Base-by-base conservation (phyloP, 2,329 filamentous ascomycete species). In the Xylariaceae sp. region DNA sequence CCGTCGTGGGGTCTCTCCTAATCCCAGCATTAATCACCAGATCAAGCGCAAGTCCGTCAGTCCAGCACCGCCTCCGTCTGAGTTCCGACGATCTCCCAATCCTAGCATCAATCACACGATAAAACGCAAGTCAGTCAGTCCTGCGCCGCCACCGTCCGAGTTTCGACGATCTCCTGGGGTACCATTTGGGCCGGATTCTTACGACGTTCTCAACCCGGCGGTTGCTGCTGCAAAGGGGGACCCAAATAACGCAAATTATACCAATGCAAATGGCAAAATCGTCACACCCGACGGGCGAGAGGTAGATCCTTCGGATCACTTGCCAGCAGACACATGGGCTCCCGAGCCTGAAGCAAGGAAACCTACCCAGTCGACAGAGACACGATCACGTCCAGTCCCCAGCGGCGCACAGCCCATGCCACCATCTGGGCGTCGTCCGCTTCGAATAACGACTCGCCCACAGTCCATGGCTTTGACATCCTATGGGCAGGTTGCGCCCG, bases 221-320 rank as follows among this genome's bases (percentile, higher is more conserved):
- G 64, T 80, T 13, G 73, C 76, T 34, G 71, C 73, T n/a, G 72
- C 71, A 23, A 71, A 70, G 37, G 73, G 75, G 13, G 55, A 61
- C 5, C 61, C 68, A 2, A 67, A 68, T 4, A 70, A 68, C 4
- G 67, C 70, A 1, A 76, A 79, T 52, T 78, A 77, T 54, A 76
- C 80, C 64, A 83, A 85, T 56, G 75, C 79, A 0, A 80, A 82
- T 55, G 86, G 84, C 7, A 90, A 90, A 68, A 90, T 92, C 62
- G 85, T 92, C 56, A 88, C 85, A 1, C 81, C 88, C 63, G 88
- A 91, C 69, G 89, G 89, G 5, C 81, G 87, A 57, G 87, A 91
- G 67, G 82, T 93, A 57, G 89, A 93, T 68, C 89, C 89, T 0
- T 90, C 88, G 0, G 89, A 93, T 72, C 89, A 92, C 69, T 78